Base-by-base conservation (phyloP, 257 asterid species). In the Solanum phureja region DNA sequence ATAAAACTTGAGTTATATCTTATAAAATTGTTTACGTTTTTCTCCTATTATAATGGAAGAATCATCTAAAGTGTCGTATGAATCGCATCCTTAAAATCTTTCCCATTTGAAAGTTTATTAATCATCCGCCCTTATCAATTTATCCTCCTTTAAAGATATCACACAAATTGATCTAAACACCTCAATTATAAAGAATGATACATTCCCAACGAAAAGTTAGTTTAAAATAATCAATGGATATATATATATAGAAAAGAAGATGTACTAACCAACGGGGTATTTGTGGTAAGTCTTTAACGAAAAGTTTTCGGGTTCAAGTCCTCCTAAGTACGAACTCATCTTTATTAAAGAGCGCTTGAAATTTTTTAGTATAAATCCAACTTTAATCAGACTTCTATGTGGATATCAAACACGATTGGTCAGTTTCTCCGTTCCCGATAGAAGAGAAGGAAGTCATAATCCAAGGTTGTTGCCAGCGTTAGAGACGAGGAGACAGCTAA, bases 401-500 rank as follows among this genome's bases (percentile, higher is more conserved):
- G 3, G 0, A 56, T 18, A 56, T 18, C 9, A 1, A 56, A 18
- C n/a, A 2, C n/a, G 1, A 52, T 1, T 18, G 0, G 0, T 6
- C 4, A 56, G 2, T 56, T 56, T 19, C 62, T 19, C 24, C 4
- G 1, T 19, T 19, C 24, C 24, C 4, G 2, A 18, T 19, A 19
- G 24, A 58, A 58, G 24, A 58, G 66, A 19, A 58, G 5, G 66
- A 58, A 58, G 92, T 90, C 87, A 82, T 84, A 37, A 87, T 91
- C 90, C 69, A 29, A 58, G 87, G 83, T 86, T 86, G 91, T 84
- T 91, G 93, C 90, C 91, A 91, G 91, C 92, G 90, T 90, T 90
- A 83, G 90, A 88, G 93, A 89, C 87, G 91, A 91, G 89, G 91
- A 88, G 91, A 93, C 94, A 93, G 94, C 94, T 92, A 90, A 89